A percentile compares a stretch with the other conserved stretches of the same genome.
Conservation (phyloP, 805 yeast species). For the Lipomyces yamadae region DNA sequence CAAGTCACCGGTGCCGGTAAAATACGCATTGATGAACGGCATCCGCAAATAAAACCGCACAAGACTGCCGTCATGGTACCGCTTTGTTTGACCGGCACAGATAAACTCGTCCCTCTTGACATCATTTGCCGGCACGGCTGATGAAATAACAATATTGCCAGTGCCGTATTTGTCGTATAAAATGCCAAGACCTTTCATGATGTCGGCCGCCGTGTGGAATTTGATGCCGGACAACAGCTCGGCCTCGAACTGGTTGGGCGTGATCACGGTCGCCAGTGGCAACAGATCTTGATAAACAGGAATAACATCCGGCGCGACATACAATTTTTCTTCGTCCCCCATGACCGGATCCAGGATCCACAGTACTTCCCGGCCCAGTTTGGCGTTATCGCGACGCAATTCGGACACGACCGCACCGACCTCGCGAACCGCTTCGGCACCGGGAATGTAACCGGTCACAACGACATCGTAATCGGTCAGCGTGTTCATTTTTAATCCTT, state of each 20-base stretch:
- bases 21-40: constrained; percentile 74
- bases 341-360: constrained; percentile 89
- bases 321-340: constrained; percentile 86
- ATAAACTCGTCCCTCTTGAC: constrained; percentile 41
- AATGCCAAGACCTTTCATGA: constrained; percentile 16
- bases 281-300: constrained; percentile 62
- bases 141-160: constrained; percentile 69
- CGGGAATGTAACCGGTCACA: constrained; percentile 80
- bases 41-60: constrained; percentile 24
- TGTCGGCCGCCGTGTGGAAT: constrained; percentile 44
- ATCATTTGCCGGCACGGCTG: constrained; percentile 49
- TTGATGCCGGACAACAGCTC: constrained; percentile 66
- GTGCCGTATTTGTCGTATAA: constrained; percentile 49
- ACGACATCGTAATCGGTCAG: constrained; percentile 62
- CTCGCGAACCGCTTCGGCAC: constrained; percentile 57
- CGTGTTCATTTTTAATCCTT: constrained; percentile 59
- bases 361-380: constrained; percentile 37
- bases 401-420: constrained; percentile 53
- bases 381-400: constrained; percentile 43
- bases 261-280: constrained; percentile 58
- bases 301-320: constrained; percentile 64
- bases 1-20: constrained; percentile 94
- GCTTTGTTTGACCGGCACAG: constrained; percentile 28
- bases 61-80: constrained; percentile 13
- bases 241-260: constrained; percentile 91